Evolutionary conservation across 1,284 basidiomycete species (phyloP), one percentile per base, ranked within the genome.

Genomic region (Laetiporus sulphureus): DNA sequence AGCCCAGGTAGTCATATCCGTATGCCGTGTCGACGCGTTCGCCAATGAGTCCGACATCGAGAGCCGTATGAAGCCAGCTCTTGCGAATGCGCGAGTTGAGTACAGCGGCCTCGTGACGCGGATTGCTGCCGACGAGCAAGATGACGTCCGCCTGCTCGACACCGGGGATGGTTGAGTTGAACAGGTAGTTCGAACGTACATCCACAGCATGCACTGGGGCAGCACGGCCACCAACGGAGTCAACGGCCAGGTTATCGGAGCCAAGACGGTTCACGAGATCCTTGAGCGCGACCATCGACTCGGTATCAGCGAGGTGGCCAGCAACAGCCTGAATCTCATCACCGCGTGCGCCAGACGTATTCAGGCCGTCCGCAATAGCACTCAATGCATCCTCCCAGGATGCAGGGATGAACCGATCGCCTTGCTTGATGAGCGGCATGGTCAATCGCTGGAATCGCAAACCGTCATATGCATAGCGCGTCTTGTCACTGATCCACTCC

Each of bases 401-500:
- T 0, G 91, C 85, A 25, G 90, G 69, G 22, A 95, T 86, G 60
- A 99, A 99, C 34, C 92, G 83, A 64, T 95, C 92, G 30, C 90
- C 94, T 54, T 87, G 75, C 63, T 94, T 91, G 57, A 98, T 71
- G 30, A 99, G 76, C 6, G 96, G 96, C 1, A 83, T 86, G 12
- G 94, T 98, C 56, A 99, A 71, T 27, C 95, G 86, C 66, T 99
- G 96, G 75, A 91, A 95, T 58, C 84, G 85, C 39, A 99, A 78
- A 32, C 96, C 96, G 57, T 99, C 96, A 62, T 91, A 88, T 2
- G 95, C 91, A 64, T 91, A 95, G 48, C 96, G 88, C 2, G 95
- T 95, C 78, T 99, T 99, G 77, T 99, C 95, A 65, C 82, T 94
- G 66, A 99, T 96, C 95, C 96, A 99, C 67, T 99, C 96, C 72